These are phyloP conservation scores for Suillus occidentalis DNA, from an alignment of 768 basidiomycete genomes.

Conservation along the genomic window DNA sequence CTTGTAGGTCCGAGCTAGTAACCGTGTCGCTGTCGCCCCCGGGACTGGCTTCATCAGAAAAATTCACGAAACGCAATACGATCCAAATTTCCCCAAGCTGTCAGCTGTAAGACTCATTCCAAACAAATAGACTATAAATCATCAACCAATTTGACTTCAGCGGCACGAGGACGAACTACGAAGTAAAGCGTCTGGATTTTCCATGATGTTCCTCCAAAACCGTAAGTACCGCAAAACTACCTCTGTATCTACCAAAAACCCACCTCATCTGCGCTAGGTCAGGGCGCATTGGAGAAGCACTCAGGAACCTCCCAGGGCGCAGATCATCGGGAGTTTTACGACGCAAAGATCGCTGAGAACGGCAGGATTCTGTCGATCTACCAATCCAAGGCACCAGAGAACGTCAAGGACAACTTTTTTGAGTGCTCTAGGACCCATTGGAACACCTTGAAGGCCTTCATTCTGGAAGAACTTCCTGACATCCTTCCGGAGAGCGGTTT, in stretches of 20 bases:
- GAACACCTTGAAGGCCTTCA: slow-evolving; percentile 36
- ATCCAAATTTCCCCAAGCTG: slow-evolving; percentile 53
- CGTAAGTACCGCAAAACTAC: slow-evolving; percentile 36
- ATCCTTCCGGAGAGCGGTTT: slow-evolving; percentile 45
- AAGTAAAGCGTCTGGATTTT: slow-evolving; percentile 34
- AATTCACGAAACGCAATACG: slow-evolving; percentile 45
- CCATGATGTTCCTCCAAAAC: slow-evolving; percentile 34
- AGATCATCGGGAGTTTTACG: slow-evolving; percentile 44
- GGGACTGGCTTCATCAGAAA: slow-evolving; percentile 37
- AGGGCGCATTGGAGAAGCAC: slow-evolving; percentile 41
- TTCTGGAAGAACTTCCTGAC: slow-evolving; percentile 40
- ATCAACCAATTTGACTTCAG: slow-evolving; percentile 30
- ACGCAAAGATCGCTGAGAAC: slow-evolving; percentile 40
- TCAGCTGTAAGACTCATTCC: slow-evolving; percentile 33
- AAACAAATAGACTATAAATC: not conserved
- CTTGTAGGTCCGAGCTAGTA: slow-evolving; percentile 40
- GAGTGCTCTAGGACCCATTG: slow-evolving; percentile 38
- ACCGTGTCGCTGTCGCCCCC: slow-evolving; percentile 28
- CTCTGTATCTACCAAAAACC: not conserved
- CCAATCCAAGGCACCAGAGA: slow-evolving; percentile 36
- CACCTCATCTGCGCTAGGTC: slow-evolving; percentile 33
- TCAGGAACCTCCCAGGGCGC: slow-evolving; percentile 34
- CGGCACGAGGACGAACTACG: slow-evolving; percentile 47
- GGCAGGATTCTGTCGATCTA: slow-evolving; percentile 42
- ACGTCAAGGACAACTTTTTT: slow-evolving; percentile 41